A percentile compares a stretch with the other conserved stretches of the same genome.
Evolutionary conservation across 192 early-diverging fungal species (phyloP).

Genomic region (Podila horticola): DNA sequence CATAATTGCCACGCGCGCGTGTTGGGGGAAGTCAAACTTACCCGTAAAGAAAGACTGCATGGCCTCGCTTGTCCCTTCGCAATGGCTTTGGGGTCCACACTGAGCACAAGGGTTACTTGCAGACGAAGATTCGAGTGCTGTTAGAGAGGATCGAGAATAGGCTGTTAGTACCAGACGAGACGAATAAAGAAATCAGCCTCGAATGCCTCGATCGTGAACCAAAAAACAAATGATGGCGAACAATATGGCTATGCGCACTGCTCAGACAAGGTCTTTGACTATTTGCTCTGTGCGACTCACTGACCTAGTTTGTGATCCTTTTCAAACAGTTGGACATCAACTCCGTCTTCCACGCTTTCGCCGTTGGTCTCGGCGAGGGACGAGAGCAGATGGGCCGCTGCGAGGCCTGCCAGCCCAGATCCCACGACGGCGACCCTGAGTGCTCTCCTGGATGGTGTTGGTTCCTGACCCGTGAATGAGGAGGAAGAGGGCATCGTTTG

Average conservation of each 20-base stretch:
- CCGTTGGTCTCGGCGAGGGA: conserved; percentile 33
- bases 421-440: conserved; percentile 60
- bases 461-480: background rate
- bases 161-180: too few species aligned
- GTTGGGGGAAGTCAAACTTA: background rate
- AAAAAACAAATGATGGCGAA: too few species aligned
- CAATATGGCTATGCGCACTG: too few species aligned
- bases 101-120: background rate
- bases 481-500: background rate
- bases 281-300: conserved; percentile 31
- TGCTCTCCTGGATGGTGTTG: background rate
- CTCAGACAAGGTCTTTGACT: too few species aligned
- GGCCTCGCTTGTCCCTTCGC: background rate
- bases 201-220: too few species aligned
- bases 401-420: conserved; percentile 60
- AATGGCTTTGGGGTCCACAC: background rate
- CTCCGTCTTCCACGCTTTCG: conserved; percentile 15
- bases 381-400: conserved; percentile 55
- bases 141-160: too few species aligned
- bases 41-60: background rate
- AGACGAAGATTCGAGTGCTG: too few species aligned
- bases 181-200: too few species aligned
- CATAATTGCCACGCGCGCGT: background rate
- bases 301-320: conserved; percentile 59
- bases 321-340: conserved; percentile 62